phyloP scores from a whole-genome alignment of 176 grass and related monocot genomes.

The Aechmea fasciata region DNA sequence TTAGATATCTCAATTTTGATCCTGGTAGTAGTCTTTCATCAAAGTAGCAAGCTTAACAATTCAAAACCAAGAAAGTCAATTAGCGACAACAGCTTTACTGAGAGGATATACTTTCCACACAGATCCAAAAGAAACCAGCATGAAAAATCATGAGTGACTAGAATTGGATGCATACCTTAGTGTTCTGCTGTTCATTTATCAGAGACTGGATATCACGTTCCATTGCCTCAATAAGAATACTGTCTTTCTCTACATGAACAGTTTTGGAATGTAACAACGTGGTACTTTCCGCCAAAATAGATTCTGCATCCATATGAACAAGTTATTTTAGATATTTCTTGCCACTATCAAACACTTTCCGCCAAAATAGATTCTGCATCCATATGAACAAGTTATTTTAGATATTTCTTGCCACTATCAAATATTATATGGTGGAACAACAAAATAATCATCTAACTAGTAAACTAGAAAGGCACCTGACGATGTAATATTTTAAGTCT shows the following conservation, averaged over 20 bases:
- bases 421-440: no score
- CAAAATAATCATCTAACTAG: no score
- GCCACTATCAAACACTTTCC: no score
- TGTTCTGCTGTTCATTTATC: conserved; percentile 29
- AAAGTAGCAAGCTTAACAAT: not conserved
- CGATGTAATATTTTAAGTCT: no score
- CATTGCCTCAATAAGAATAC: conserved; percentile 48
- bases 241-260: conserved; percentile 36
- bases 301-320: conserved; percentile 30
- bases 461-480: no score
- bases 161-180: conserved; percentile 38
- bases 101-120: not conserved
- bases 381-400: conserved; percentile 1
- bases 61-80: not conserved
- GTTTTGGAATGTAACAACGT: conserved; percentile 34
- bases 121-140: not conserved
- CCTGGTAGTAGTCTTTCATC: not conserved
- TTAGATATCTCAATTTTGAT: not conserved
- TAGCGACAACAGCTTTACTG: not conserved
- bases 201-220: conserved; percentile 46
- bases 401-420: no score
- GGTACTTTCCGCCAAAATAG: conserved; percentile 40
- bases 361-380: conserved; percentile 47
- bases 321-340: not conserved
- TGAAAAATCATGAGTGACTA: not conserved